Evolutionary conservation across 306 rosid species (phyloP), one percentile per base, ranked within the genome.

Genomic region (Delonix regia): DNA sequence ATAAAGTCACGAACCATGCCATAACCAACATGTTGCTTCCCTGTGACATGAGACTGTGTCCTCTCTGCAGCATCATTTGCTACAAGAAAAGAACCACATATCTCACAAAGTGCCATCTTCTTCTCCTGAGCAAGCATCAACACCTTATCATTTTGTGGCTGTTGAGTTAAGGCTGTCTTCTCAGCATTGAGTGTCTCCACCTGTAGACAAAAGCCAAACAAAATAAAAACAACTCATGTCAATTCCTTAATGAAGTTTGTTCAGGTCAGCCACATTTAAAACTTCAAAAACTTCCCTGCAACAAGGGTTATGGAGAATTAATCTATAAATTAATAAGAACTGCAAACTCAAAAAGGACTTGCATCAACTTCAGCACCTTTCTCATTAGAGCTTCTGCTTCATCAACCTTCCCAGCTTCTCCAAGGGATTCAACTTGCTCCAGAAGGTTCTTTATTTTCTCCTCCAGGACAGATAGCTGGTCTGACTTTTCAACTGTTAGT

Each of bases 321-420:
- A 48, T 57, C 59, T 44, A 22, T 52, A 22, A 74, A 25, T 49
- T 24, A 47, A 63, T 34, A 12, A 70, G 25, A 55, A 28, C 75
- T 16, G 39, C 47, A 60, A 75, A 74, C n/a, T 28, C 53, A 55
- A 75, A 57, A 24, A 81, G 53, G 21, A 28, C n/a, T 65, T 55
- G 75, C 73, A 53, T 66, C 48, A 69, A 67, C 33, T 83, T 78
- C 60, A 70, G 81, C 60, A 95, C 97, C 99, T 90, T 96, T 84
- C 99, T 91, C 99, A 96, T 96, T 21, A 93, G 89, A 57, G 99
- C 99, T 87, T 93, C 99, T 81, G 99, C 99, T 89, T 96, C 99
- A 81, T 96, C 99, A 82, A 96, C 98, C 85, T 96, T 96, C 79
- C 99, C 99, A 73, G 99, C 95, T 86, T 93, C 99, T 80, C 99